Evolutionary conservation across 495 filamentous ascomycete species (phyloP).

Genomic region (Alectoria sarmentosa): DNA sequence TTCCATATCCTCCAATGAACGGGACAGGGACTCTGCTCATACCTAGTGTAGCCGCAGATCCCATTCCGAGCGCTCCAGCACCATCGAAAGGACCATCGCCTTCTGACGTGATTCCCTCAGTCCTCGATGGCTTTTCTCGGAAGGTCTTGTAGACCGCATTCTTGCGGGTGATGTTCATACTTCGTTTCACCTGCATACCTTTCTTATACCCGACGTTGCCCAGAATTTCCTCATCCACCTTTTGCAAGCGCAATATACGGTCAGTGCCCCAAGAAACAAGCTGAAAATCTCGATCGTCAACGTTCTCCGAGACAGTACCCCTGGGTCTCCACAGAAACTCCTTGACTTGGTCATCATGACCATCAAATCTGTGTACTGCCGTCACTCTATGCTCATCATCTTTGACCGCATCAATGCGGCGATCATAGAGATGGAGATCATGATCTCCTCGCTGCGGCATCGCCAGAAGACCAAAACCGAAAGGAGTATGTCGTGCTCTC

Average conservation of each 20-base stretch:
- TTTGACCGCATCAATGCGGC: constrained; percentile 42
- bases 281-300: constrained; percentile 89
- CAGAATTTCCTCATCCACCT: constrained; percentile 56
- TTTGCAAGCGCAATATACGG: constrained; percentile 71
- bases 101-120: neutral
- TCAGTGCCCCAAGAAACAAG: constrained; percentile 91
- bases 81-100: neutral
- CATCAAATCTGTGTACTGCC: constrained; percentile 66
- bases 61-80: constrained; percentile 15
- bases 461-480: constrained; percentile 77
- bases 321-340: constrained; percentile 90
- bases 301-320: constrained; percentile 58
- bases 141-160: constrained; percentile 85
- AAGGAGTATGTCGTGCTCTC: constrained; percentile 90
- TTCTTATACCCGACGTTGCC: constrained; percentile 69
- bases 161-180: constrained; percentile 67
- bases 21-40: constrained; percentile 48
- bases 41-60: constrained; percentile 34
- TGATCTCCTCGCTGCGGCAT: constrained; percentile 88
- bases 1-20: constrained; percentile 36
- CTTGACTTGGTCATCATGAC: constrained; percentile 80
- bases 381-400: constrained; percentile 36
- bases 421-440: constrained; percentile 80
- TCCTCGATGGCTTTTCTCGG: constrained; percentile 44
- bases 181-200: constrained; percentile 55